Conservation (phyloP, 495 filamentous ascomycete species). For the Xylaria flabelliformis region DNA sequence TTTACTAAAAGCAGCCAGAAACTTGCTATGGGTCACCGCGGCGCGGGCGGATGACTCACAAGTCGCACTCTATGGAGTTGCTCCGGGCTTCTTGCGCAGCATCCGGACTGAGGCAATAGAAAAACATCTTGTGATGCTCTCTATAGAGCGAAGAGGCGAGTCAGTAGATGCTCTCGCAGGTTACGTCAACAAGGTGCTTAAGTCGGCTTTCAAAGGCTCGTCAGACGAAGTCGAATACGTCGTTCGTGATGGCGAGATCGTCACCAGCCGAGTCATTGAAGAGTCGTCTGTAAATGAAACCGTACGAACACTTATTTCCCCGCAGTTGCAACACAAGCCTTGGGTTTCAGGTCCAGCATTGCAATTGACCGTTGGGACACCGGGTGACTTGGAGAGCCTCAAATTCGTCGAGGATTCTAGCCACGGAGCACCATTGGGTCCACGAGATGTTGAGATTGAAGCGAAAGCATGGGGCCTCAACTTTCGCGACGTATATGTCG, state of each 20-base stretch:
- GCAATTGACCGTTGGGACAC: slow-evolving; percentile 33
- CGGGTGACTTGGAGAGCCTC: slow-evolving; percentile 33
- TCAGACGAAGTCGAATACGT: slow-evolving; percentile 40
- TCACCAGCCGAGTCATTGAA: slow-evolving; percentile 34
- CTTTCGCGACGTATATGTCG: slow-evolving; percentile 48
- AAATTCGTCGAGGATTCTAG: slow-evolving; percentile 37
- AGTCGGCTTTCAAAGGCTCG: slow-evolving; percentile 32
- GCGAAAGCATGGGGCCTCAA: slow-evolving; percentile 40
- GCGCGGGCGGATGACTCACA: slow-evolving; percentile 24
- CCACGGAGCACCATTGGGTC: slow-evolving; percentile 22
- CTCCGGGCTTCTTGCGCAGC: slow-evolving; percentile 39
- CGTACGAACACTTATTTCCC: slow-evolving; percentile 31
- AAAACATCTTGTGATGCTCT: slow-evolving; percentile 38
- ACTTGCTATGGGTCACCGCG: slow-evolving; percentile 43
- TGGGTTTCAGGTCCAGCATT: slow-evolving; percentile 35
- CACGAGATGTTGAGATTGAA: slow-evolving; percentile 39
- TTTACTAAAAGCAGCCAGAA: slow-evolving; percentile 41
- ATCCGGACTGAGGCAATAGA: slow-evolving; percentile 40
- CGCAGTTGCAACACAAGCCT: slow-evolving; percentile 32
- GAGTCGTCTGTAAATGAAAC: slow-evolving; percentile 31
- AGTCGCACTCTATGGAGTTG: slow-evolving; percentile 35
- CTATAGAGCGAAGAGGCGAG: slow-evolving; percentile 33
- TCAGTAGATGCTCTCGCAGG: slow-evolving; percentile 10
- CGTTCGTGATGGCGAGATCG: slow-evolving; percentile 37
- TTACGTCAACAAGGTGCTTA: slow-evolving; percentile 32